phyloP scores from a whole-genome alignment of 768 basidiomycete species.

The Calocybe cyanea region DNA sequence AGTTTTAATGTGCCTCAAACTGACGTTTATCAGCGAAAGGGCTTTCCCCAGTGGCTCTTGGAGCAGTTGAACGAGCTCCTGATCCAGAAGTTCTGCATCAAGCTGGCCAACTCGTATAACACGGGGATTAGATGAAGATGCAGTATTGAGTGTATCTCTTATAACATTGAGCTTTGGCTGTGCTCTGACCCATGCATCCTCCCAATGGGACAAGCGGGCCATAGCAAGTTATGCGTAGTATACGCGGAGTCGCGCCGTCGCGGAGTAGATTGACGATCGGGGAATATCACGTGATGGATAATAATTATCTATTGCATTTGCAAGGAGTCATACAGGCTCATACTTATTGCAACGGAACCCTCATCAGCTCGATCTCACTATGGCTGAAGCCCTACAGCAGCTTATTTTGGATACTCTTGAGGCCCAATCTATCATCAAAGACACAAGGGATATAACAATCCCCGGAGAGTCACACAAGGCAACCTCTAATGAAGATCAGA shows the following conservation, averaged over 20 bases:
- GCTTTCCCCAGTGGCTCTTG: slow-evolving; percentile 79
- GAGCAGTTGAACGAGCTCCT: slow-evolving; percentile 78
- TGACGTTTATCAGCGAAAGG: slow-evolving; percentile 62
- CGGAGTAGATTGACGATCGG: background rate
- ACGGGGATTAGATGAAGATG: slow-evolving; percentile 34
- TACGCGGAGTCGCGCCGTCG: background rate
- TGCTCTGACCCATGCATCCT: slow-evolving; percentile 61
- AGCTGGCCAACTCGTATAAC: slow-evolving; percentile 84
- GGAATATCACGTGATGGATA: slow-evolving; percentile 13
- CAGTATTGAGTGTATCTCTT: slow-evolving; percentile 32
- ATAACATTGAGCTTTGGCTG: slow-evolving; percentile 52
- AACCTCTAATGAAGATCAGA: slow-evolving; percentile 72
- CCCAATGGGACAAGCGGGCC: slow-evolving; percentile 36
- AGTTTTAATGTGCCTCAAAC: slow-evolving; percentile 4
- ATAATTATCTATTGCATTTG: slow-evolving; percentile 5
- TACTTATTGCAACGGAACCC: slow-evolving; percentile 1
- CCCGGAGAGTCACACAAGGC: slow-evolving; percentile 61
- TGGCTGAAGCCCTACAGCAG: slow-evolving; percentile 80
- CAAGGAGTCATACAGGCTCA: slow-evolving; percentile 12
- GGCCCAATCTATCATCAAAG: slow-evolving; percentile 47
- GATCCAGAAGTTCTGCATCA: slow-evolving; percentile 87
- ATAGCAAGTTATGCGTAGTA: slow-evolving; percentile 20
- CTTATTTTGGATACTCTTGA: slow-evolving; percentile 74
- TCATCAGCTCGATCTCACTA: slow-evolving; percentile 22
- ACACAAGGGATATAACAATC: slow-evolving; percentile 65